Evolutionary conservation across 116 monocot genomes (phyloP).

Genomic region (Zostera marina): DNA sequence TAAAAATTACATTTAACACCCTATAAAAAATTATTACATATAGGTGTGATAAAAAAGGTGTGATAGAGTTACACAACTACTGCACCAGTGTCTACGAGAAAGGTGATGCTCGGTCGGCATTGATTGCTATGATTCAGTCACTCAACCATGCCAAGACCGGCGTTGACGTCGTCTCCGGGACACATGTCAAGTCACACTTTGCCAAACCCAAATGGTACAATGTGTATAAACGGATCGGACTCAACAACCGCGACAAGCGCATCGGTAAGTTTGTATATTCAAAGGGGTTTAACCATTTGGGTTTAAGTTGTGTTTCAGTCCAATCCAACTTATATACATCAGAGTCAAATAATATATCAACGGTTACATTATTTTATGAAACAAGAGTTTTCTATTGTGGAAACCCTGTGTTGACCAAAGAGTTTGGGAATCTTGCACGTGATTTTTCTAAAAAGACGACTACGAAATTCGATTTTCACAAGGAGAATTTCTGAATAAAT

Average conservation of each 20-base stretch:
- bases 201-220: slow-evolving; percentile 80
- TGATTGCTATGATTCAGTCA: slow-evolving; percentile 72
- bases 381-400: slow-evolving; percentile 93
- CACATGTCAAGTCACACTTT: slow-evolving; percentile 74
- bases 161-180: slow-evolving; percentile 75
- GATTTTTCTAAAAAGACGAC: slow-evolving; percentile 69
- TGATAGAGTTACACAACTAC: slow-evolving; percentile 76
- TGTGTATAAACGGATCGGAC: slow-evolving; percentile 71
- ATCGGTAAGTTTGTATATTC: slow-evolving; percentile 21
- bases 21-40: no score
- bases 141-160: slow-evolving; percentile 82
- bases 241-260: slow-evolving; percentile 45
- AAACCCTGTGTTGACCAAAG: slow-evolving; percentile 33
- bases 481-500: slow-evolving; percentile 70
- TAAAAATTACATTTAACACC: no score
- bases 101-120: slow-evolving; percentile 70
- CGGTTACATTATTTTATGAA: no score
- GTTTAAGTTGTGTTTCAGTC: no score
- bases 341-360: no score
- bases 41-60: slow-evolving; percentile 66
- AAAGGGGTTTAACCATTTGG: no score
- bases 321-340: no score
- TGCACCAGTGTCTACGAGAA: slow-evolving; percentile 91
- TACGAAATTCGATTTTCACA: slow-evolving; percentile 89
- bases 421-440: slow-evolving; percentile 38